Evolutionary conservation across 495 filamentous ascomycete genomes (phyloP), one percentile per base, ranked within the genome.

Genomic region (Bathelium albidoporum): DNA sequence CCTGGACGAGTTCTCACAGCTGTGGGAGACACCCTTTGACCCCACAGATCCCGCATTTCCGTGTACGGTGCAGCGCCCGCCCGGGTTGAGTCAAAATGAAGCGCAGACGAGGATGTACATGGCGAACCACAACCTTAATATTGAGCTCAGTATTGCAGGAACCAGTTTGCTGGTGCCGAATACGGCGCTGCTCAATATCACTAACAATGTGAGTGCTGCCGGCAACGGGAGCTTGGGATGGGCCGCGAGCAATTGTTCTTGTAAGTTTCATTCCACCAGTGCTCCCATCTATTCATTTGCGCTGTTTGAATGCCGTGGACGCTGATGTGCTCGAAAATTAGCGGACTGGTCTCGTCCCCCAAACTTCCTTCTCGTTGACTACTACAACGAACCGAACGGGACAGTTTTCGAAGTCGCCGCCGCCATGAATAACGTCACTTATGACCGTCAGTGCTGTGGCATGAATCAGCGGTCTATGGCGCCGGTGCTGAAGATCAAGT

Each of bases 341-440:
- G 77, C 63, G 0, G 75, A 75, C 26, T 95, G 89, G 88, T 78
- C 78, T 24, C 82, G 87, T 39, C 80, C 88, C 1, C 93, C 93
- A 0, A 96, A 89, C 71, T 88, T 95, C 68, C 79, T 97, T 9
- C 83, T 96, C 29, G 90, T 96, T 3, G 93, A 97, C 72, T 95
- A 89, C 72, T 95, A 93, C 75, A 60, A 60, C 31, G n/a, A 24
- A n/a, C 32, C 32, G 4, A 60, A 60, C n/a, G 93, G 93, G n/a
- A 87, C 88, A 2, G 93, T 96, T 45, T 96, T 97, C 70, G 85
- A 93, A 70, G 91, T 94, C 43, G 93, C 92, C 2, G 93, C 93
- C 11, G 72, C 79, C 65, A 84, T 86, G 70, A 97, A 97, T 73
- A 88, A 89, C 64, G 90, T 97, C 59, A 88, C 87, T 0, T 96